phyloP scores from a whole-genome alignment of 805 yeast genomes.

The Barnettozyma californica region DNA sequence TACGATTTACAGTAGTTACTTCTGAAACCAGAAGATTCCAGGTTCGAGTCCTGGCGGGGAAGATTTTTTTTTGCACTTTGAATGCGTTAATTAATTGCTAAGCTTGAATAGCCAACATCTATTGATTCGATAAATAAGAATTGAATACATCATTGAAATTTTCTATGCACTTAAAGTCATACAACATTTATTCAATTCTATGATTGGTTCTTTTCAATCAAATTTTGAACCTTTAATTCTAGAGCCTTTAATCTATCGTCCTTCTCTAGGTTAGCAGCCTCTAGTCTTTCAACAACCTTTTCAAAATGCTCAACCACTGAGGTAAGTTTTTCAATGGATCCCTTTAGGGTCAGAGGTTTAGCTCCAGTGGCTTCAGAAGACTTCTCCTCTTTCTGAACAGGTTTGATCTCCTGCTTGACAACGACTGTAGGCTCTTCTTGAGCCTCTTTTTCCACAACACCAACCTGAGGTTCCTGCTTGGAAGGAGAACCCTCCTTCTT shows the following conservation, averaged over 20 bases:
- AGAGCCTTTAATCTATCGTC: slow-evolving; percentile 54
- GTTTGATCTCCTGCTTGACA: slow-evolving; percentile 10
- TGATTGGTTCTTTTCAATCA: slow-evolving; percentile 36
- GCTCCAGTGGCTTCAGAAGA: slow-evolving; percentile 5
- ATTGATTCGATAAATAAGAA: too few species aligned
- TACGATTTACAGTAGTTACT: slow-evolving; percentile 44
- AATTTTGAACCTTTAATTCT: slow-evolving; percentile 55
- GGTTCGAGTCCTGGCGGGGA: slow-evolving; percentile 34
- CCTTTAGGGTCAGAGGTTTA: slow-evolving; percentile 46
- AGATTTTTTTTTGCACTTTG: slow-evolving; percentile 26
- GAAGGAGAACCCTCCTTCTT: slow-evolving; percentile 8
- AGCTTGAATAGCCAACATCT: too few species aligned
- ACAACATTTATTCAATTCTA: slow-evolving; percentile 2
- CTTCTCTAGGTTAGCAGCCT: slow-evolving; percentile 52
- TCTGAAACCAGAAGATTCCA: slow-evolving; percentile 35
- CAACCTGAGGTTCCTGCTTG: slow-evolving; percentile 6
- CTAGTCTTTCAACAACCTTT: slow-evolving; percentile 44
- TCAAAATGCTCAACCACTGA: slow-evolving; percentile 54
- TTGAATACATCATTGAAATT: slow-evolving; percentile 23
- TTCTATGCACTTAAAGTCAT: slow-evolving; percentile 55
- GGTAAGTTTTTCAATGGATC: slow-evolving; percentile 64
- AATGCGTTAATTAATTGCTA: too few species aligned
- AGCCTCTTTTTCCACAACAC: slow-evolving; percentile 5
- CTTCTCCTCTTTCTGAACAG: slow-evolving; percentile 8
- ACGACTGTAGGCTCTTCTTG: slow-evolving; percentile 2